Evolutionary conservation across 2,329 filamentous ascomycete genomes (phyloP).

Genomic region (Sphaerostilbella broomeana): DNA sequence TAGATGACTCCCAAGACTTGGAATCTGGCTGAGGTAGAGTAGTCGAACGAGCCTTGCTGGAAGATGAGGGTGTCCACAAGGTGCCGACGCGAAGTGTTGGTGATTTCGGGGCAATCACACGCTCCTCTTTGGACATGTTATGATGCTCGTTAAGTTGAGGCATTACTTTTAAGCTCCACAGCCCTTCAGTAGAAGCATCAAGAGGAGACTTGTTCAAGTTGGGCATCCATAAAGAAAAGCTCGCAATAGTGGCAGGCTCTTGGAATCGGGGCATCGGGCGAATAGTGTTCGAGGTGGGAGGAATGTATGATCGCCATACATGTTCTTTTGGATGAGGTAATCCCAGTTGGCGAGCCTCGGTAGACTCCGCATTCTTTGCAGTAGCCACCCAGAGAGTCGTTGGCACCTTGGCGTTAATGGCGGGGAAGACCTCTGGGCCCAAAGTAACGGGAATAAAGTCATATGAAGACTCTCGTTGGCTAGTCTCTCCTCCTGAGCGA

Average conservation of each 20-base stretch:
- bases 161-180: slow-evolving; percentile 4
- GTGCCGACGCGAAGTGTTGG: background rate
- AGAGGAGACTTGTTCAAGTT: background rate
- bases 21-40: slow-evolving; percentile 8
- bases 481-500: too few species aligned
- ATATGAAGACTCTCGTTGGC: background rate
- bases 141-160: too few species aligned
- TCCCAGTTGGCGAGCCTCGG: background rate
- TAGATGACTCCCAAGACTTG: slow-evolving; percentile 2
- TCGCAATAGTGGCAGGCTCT: background rate
- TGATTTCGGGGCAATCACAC: background rate
- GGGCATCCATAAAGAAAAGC: slow-evolving; percentile 7
- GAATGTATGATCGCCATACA: slow-evolving; percentile 7
- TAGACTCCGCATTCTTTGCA: background rate
- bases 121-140: too few species aligned
- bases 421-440: background rate
- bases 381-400: slow-evolving; percentile 7
- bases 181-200: background rate
- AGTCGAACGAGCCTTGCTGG: background rate
- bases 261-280: background rate
- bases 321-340: slow-evolving; percentile 1
- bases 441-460: slow-evolving; percentile 6
- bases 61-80: slow-evolving; percentile 1
- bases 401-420: background rate
- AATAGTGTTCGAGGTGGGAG: background rate